Evolutionary conservation across 2,329 filamentous ascomycete species (phyloP).

Genomic region (Aspergillus quadricinctus): DNA sequence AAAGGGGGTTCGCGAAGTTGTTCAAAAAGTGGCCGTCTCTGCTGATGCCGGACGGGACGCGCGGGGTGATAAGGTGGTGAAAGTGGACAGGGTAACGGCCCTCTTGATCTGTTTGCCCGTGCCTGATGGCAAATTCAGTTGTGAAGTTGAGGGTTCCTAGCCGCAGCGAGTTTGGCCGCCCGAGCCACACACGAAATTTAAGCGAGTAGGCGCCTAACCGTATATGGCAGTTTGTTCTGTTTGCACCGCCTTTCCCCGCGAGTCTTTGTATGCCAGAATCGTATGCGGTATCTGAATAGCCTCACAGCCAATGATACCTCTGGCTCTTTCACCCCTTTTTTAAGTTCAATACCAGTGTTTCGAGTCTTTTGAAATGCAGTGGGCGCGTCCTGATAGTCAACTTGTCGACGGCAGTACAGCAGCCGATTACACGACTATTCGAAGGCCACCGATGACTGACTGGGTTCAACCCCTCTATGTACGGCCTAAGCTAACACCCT

Average conservation of each 20-base stretch:
- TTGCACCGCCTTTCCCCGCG: constrained; percentile 3
- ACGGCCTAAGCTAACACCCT: too few relatives aligned
- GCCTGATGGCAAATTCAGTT: constrained; percentile 23
- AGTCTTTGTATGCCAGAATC: background rate
- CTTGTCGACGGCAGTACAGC: background rate
- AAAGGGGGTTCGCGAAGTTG: constrained; percentile 15
- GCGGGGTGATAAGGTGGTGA: constrained; percentile 12
- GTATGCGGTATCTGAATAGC: background rate
- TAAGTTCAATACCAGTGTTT: background rate
- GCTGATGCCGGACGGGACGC: background rate
- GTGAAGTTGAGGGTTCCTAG: constrained; percentile 21
- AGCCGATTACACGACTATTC: too few relatives aligned
- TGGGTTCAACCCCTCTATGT: too few relatives aligned
- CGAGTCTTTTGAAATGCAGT: background rate
- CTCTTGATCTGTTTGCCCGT: constrained; percentile 12
- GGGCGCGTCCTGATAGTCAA: background rate
- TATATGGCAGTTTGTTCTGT: constrained; percentile 22
- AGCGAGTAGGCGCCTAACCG: constrained; percentile 39
- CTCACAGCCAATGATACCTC: background rate
- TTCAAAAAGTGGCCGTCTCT: constrained; percentile 21
- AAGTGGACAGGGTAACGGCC: constrained; percentile 4
- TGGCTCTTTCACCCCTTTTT: background rate
- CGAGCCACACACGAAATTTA: constrained; percentile 44
- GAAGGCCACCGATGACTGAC: too few relatives aligned
- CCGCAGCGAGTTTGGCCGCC: constrained; percentile 22